These are phyloP conservation scores for Pilaira anomala DNA, from an alignment of 192 early-diverging fungal genomes.

Conservation along the genomic window DNA sequence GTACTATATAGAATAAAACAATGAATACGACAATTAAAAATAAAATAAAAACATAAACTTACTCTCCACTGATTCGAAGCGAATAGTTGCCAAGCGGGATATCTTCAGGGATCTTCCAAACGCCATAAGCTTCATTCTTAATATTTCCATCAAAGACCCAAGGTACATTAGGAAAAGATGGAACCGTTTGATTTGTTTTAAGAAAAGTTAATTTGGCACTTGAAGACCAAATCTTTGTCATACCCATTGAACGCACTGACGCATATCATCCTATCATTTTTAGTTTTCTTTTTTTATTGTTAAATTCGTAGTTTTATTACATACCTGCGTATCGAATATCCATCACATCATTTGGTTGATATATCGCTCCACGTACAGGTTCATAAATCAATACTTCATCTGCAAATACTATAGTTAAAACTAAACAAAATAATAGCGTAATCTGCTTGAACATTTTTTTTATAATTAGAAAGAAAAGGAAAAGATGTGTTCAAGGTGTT, in stretches of 20 bases:
- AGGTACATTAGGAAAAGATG: not conserved
- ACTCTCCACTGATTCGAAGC: not conserved
- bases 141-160: not conserved
- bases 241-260: not conserved
- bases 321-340: constrained; percentile 5
- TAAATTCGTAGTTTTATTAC: too few species aligned
- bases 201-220: not conserved
- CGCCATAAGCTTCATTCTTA: not conserved
- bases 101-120: constrained; percentile 15
- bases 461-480: not conserved
- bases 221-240: constrained; percentile 8
- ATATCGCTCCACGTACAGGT: not conserved
- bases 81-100: constrained; percentile 3
- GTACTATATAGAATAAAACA: not conserved
- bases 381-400: not conserved
- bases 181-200: not conserved
- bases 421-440: not conserved
- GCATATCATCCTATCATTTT: not conserved
- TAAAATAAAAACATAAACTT: not conserved
- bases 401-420: not conserved
- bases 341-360: constrained; percentile 2
- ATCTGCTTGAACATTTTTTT: not conserved
- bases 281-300: too few species aligned
- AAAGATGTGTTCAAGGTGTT: not conserved
- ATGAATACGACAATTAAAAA: not conserved